Evolutionary conservation across 2,329 filamentous ascomycete genomes (phyloP).

Genomic region (Cladosporium colombiae): DNA sequence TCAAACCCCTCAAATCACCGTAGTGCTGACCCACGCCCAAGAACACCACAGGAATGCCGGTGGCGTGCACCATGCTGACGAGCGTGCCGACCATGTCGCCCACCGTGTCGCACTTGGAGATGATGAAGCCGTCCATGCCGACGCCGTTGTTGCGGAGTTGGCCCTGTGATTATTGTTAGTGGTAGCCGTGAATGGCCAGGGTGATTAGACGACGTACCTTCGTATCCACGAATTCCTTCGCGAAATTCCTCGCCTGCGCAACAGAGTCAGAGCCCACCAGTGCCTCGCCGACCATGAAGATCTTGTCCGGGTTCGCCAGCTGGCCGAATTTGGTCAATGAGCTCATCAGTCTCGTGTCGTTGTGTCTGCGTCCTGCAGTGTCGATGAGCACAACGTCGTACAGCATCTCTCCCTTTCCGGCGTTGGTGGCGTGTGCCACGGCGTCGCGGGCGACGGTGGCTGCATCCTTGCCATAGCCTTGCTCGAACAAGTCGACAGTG

Average conservation of each 20-base stretch:
- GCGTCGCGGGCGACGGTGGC: slow-evolving; percentile 94
- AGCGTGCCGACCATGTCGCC: slow-evolving; percentile 98
- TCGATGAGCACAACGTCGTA: slow-evolving; percentile 97
- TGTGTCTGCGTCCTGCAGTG: slow-evolving; percentile 91
- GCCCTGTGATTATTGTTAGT: slow-evolving; percentile 25
- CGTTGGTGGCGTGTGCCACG: slow-evolving; percentile 72
- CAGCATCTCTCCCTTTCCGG: slow-evolving; percentile 36
- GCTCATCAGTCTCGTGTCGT: slow-evolving; percentile 94
- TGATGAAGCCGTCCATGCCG: slow-evolving; percentile 92
- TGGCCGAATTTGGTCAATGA: slow-evolving; percentile 97
- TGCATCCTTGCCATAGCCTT: slow-evolving; percentile 96
- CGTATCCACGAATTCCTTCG: slow-evolving; percentile 68
- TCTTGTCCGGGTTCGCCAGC: slow-evolving; percentile 94
- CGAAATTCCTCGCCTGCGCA: slow-evolving; percentile 94
- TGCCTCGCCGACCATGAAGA: slow-evolving; percentile 93
- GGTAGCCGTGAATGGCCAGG: too few relatives aligned
- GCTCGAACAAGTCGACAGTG: slow-evolving; percentile 87
- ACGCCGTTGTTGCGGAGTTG: slow-evolving; percentile 57
- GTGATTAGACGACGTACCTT: too few relatives aligned
- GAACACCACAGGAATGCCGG: slow-evolving; percentile 90
- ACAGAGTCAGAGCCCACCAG: slow-evolving; percentile 95
- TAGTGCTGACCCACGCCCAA: slow-evolving; percentile 74
- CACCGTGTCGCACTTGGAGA: slow-evolving; percentile 97
- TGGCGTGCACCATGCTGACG: slow-evolving; percentile 96
- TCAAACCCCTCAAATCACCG: slow-evolving; percentile 63